Evolutionary conservation across 2,329 filamentous ascomycete genomes (phyloP).

Genomic region (Teratosphaeria epicoccoides): DNA sequence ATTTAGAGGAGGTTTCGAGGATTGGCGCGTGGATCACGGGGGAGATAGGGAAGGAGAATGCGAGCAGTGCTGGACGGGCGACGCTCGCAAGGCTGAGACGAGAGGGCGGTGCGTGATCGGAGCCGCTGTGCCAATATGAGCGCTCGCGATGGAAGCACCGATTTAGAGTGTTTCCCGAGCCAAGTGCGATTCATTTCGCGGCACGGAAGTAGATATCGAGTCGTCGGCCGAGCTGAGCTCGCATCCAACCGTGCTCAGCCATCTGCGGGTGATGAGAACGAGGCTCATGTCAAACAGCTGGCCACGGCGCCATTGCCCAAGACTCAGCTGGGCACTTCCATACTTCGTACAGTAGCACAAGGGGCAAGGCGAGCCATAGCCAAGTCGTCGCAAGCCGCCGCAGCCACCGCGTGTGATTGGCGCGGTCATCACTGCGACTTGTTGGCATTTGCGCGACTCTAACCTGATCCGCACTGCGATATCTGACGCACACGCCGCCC

Average conservation of each 20-base stretch:
- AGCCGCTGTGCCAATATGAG: too few relatives aligned
- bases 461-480: too few relatives aligned
- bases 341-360: not conserved
- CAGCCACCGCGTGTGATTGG: not conserved
- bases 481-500: too few relatives aligned
- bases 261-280: not conserved
- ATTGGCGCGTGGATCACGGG: conserved; percentile 63
- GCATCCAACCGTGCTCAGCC: not conserved
- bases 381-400: not conserved
- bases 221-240: not conserved
- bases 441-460: too few relatives aligned
- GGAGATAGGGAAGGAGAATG: conserved; percentile 52
- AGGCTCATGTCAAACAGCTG: not conserved
- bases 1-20: conserved; percentile 54
- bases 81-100: conserved; percentile 18
- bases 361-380: not conserved
- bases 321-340: not conserved
- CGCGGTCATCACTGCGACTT: too few relatives aligned
- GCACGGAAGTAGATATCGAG: too few relatives aligned
- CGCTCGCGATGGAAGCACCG: too few relatives aligned
- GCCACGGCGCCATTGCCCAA: not conserved
- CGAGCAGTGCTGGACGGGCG: conserved; percentile 59
- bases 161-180: too few relatives aligned
- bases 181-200: too few relatives aligned
- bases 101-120: not conserved